Base-by-base conservation (phyloP, 2,329 filamentous ascomycete species). In the Berkeleyomyces rouxiae region DNA sequence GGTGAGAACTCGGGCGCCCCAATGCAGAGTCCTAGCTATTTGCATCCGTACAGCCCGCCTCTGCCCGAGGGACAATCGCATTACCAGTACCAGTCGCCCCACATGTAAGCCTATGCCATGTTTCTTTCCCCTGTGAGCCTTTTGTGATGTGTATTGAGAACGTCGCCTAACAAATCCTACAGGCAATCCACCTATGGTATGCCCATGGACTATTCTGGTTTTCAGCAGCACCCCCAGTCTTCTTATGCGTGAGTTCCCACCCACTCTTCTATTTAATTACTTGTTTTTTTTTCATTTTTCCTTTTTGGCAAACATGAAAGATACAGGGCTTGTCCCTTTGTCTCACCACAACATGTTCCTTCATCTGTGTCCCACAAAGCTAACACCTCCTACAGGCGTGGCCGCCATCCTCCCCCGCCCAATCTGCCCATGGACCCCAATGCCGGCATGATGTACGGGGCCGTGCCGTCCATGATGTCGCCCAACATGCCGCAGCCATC, bases 1-100 rank as follows among this genome's bases (percentile, higher is more conserved):
- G 70, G 78, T 23, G 78, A 82, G 66, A 47, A 47, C 47, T 74
- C 79, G 1, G 72, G 75, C 0, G 74, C 75, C 1, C 72, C 75
- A 7, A 71, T 79, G 64, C 70, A 72, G 13, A 70, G 70, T 10
- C 72, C 73, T 16, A 70, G 73, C 23, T 81, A 80, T 68, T 71
- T 82, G 63, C 71, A 78, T 1, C 72, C 79, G 5, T 82, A 80
- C 70, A 78, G 76, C 62, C 70, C 76, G 7, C 75, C 77, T 40
- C 67, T 81, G 36, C 73, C 77, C 1, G 77, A 81, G 13, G 73
- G 75, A 65, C 72, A 73, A 60, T 39, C 51, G n/a, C 53, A 58
- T 36, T 58, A 63, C 31, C 47, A 58, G 51, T 65, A 65, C 61
- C 64, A 65, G 59, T 58, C 64, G 33, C 33, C 61, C 7, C 62